Conservation (phyloP, 352 stramenopile genomes). For the Phytophthora rubi region DNA sequence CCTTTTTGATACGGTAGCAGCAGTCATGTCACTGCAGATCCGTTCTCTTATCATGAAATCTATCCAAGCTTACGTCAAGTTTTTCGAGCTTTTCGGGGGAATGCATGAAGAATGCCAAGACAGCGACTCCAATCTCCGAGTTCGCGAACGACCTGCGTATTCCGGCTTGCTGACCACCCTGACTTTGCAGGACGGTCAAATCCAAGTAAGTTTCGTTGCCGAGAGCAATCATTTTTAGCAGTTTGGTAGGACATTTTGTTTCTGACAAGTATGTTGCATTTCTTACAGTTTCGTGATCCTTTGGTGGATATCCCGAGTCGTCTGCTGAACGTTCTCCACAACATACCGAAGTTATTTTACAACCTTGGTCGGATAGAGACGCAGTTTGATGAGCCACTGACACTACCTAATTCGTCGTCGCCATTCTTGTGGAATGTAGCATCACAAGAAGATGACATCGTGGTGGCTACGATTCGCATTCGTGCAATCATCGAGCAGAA, state of each 20-base stretch:
- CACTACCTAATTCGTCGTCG: slow-evolving; percentile 34
- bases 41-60: slow-evolving; percentile 71
- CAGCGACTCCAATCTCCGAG: not conserved
- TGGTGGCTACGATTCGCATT: slow-evolving; percentile 61
- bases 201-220: slow-evolving; percentile 17
- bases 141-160: not conserved
- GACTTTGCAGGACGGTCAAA: slow-evolving; percentile 25
- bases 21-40: slow-evolving; percentile 80
- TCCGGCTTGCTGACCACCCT: slow-evolving; percentile 33
- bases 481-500: slow-evolving; percentile 72
- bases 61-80: slow-evolving; percentile 63
- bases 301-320: slow-evolving; percentile 63
- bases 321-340: slow-evolving; percentile 73
- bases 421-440: slow-evolving; percentile 76
- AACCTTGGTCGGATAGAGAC: slow-evolving; percentile 72
- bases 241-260: not conserved
- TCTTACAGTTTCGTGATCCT: slow-evolving; percentile 51
- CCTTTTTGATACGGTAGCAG: slow-evolving; percentile 65
- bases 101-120: slow-evolving; percentile 14
- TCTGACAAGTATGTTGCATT: not conserved
- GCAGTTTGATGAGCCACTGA: slow-evolving; percentile 55
- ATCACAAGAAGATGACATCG: slow-evolving; percentile 69
- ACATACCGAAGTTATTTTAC: slow-evolving; percentile 68
- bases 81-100: slow-evolving; percentile 67
- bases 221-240: not conserved